Evolutionary conservation across 1,139 yeast genomes (phyloP), one percentile per base, ranked within the genome.

Genomic region (Magnusiomyces tetraspermus): DNA sequence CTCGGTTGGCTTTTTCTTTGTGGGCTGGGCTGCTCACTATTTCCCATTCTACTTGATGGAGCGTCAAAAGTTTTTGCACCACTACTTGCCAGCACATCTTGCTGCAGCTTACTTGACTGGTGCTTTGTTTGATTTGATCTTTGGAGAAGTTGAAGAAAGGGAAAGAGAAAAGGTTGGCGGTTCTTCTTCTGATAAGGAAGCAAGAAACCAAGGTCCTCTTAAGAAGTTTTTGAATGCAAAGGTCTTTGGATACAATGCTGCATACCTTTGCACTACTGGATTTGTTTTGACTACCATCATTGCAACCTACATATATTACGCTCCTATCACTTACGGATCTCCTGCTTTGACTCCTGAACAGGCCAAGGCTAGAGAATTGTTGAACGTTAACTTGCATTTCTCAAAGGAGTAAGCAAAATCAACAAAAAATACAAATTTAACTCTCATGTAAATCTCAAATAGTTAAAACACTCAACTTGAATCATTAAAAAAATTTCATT

Each of bases 21-120:
- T 82, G 57, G 97, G 95, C 15, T 92, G 96, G 92, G 75, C 81
- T 41, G 78, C 89, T 40, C 97, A 89, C 69, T 89, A 86, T 68
- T 79, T 87, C 67, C 96, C 96, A 58, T 89, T 90, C 76, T 90
- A 78, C 72, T 75, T 89, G 64, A 89, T 89, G 97, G 78, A 80
- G 57, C 85, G 97, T 73, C 97, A 90, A 71, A 85, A 86, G 68
- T 89, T 90, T 72, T 76, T 89, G 67, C 98, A 92, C 67, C 98
- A 92, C 69, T 92, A 92, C 68, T 73, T 92, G 61, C 98, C 99
- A 40, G 98, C 98, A 0, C 98, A 94, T 67, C 74, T 92, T 65
- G 77, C 88, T 58, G 96, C 95, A 8, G 90, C 95, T 0, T 69
- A 89, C 61, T 79, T 90, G 57, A 72, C 92, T 15, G 97, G 95